A percentile compares a stretch with the other conserved stretches of the same genome.
Evolutionary conservation across 202 grass and related monocot genomes (phyloP).

Genomic region (Elaeis oleifera): DNA sequence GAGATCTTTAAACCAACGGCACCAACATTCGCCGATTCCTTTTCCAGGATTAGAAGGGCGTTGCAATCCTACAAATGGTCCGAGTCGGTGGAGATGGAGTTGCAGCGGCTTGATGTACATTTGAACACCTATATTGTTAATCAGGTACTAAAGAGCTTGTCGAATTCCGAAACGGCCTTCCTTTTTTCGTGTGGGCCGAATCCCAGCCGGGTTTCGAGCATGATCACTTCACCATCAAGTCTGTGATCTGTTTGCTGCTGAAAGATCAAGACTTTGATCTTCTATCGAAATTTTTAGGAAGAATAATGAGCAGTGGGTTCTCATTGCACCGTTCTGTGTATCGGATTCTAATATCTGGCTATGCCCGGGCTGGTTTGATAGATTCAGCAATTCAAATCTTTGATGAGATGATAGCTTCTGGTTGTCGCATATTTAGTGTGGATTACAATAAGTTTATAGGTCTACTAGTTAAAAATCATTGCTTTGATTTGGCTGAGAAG

Average conservation of each 20-base stretch:
- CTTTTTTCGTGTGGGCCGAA: constrained; percentile 72
- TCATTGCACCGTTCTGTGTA: constrained; percentile 63
- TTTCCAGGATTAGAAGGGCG: constrained; percentile 26
- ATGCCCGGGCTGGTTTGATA: constrained; percentile 45
- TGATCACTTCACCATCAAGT: constrained; percentile 47
- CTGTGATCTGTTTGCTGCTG: constrained; percentile 52
- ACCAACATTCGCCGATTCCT: constrained; percentile 20
- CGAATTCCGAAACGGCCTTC: constrained; percentile 54
- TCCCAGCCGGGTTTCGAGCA: constrained; percentile 53
- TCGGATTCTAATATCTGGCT: constrained; percentile 59
- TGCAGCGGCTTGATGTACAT: constrained; percentile 52
- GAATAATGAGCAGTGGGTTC: constrained; percentile 39
- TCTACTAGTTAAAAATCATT: constrained; percentile 58
- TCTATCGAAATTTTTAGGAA: constrained; percentile 46
- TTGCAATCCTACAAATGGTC: constrained; percentile 41
- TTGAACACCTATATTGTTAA: constrained; percentile 61
- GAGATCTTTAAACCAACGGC: constrained; percentile 30
- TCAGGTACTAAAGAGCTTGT: constrained; percentile 53
- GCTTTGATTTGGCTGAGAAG: constrained; percentile 74
- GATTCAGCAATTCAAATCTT: constrained; percentile 53
- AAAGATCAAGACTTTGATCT: constrained; percentile 49
- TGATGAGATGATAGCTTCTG: constrained; percentile 65
- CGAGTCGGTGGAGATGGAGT: constrained; percentile 42
- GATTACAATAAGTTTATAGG: constrained; percentile 90
- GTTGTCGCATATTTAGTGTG: constrained; percentile 55